Conservation (phyloP, 164 flowering plant genomes). For the Umbellularia californica region DNA sequence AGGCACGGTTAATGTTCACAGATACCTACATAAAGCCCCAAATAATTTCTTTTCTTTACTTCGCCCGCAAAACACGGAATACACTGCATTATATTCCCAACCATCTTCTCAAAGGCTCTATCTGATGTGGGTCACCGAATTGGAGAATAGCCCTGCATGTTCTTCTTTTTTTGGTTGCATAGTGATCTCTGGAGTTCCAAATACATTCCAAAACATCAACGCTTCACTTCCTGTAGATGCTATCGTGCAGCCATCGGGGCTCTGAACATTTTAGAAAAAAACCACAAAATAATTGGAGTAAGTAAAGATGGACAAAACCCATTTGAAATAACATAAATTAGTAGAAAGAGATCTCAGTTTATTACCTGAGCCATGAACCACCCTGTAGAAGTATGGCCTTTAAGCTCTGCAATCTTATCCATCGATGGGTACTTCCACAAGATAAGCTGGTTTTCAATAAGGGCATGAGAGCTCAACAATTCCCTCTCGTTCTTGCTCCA, state of each 20-base stretch:
- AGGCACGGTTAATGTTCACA: no score
- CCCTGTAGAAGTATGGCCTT: slow-evolving; percentile 62
- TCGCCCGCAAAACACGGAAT: no score
- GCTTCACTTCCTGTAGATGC: slow-evolving; percentile 52
- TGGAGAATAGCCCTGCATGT: slow-evolving; percentile 39
- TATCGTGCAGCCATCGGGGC: slow-evolving; percentile 57
- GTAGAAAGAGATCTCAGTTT: neutral
- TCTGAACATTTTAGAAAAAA: slow-evolving; percentile 18
- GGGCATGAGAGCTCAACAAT: slow-evolving; percentile 58
- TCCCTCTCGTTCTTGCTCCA: slow-evolving; percentile 63
- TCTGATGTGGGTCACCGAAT: slow-evolving; percentile 34
- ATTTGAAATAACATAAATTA: no score
- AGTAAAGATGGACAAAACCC: neutral
- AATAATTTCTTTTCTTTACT: no score
- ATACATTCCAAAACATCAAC: slow-evolving; percentile 48
- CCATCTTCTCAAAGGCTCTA: slow-evolving; percentile 3
- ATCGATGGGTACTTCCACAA: slow-evolving; percentile 69
- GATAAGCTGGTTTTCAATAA: slow-evolving; percentile 52
- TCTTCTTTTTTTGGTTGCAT: slow-evolving; percentile 28
- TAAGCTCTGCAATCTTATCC: slow-evolving; percentile 59
- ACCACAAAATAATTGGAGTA: neutral
- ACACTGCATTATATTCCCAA: no score
- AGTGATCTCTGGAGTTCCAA: slow-evolving; percentile 37
- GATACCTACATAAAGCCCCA: no score
- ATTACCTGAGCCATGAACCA: slow-evolving; percentile 57